Percentiles rank a stretch among this genome's conserved stretches.
These are phyloP conservation scores for Apiospora arundinis DNA, from an alignment of 2,329 filamentous ascomycete genomes.

Conservation along the genomic window DNA sequence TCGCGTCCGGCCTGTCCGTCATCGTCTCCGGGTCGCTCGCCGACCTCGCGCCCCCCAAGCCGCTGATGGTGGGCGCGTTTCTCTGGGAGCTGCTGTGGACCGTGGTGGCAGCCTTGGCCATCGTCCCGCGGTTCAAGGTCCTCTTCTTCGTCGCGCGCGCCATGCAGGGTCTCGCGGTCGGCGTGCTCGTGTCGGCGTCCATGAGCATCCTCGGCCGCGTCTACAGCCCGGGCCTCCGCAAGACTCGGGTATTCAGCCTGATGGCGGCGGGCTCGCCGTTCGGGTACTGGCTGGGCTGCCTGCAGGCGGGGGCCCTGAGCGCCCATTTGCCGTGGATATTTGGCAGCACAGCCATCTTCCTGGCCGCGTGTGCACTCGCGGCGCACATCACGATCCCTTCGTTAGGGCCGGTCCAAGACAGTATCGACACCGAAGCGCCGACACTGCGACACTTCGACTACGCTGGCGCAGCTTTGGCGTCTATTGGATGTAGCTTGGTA, in stretches of 20 bases:
- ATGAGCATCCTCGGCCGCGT: constrained; percentile 46
- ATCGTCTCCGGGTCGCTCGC: constrained; percentile 43
- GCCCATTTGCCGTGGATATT: constrained; percentile 50
- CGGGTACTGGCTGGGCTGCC: constrained; percentile 44
- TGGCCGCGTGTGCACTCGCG: constrained; percentile 43
- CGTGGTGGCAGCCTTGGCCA: constrained; percentile 40
- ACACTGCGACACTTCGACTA: constrained; percentile 37
- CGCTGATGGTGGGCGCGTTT: constrained; percentile 49
- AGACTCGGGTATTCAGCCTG: constrained; percentile 43
- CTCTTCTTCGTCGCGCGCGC: constrained; percentile 45
- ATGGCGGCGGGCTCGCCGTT: constrained; percentile 44
- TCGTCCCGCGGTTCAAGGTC: constrained; percentile 42
- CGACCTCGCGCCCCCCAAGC: constrained; percentile 48
- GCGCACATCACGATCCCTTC: constrained; percentile 48
- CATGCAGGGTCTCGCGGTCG: constrained; percentile 45
- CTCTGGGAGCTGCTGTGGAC: constrained; percentile 50
- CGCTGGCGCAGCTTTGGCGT: constrained; percentile 37
- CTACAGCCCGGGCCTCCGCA: constrained; percentile 45
- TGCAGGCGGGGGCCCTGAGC: constrained; percentile 49
- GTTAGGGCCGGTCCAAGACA: constrained; percentile 39
- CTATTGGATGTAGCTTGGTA: constrained; percentile 39
- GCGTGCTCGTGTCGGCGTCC: constrained; percentile 42
- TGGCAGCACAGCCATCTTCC: constrained; percentile 48
- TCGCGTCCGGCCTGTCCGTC: constrained; percentile 49
- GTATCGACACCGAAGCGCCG: constrained; percentile 32